Conservation (phyloP, 2,329 filamentous ascomycete species). For the Trichophyton schoenleinii region DNA sequence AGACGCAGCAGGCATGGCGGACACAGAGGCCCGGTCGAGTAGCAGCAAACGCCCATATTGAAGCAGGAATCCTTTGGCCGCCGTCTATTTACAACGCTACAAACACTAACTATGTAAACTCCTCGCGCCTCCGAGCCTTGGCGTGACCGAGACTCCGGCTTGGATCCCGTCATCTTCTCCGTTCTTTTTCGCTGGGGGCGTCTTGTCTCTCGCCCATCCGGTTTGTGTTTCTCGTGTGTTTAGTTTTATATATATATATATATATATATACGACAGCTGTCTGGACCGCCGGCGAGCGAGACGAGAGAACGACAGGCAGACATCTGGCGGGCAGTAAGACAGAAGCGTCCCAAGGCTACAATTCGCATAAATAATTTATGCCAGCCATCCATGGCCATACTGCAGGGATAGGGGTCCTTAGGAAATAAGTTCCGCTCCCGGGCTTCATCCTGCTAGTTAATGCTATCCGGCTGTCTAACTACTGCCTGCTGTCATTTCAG, state of each 20-base stretch:
- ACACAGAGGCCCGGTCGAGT: too few relatives aligned
- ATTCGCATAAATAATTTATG: neutral
- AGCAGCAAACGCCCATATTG: too few relatives aligned
- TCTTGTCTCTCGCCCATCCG: neutral
- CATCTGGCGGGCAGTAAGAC: neutral
- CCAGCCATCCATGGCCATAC: neutral
- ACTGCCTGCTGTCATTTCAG: too few relatives aligned
- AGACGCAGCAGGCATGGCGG: too few relatives aligned
- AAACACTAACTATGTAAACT: neutral
- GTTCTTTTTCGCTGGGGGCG: neutral
- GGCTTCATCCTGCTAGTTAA: neutral
- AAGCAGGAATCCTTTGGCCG: too few relatives aligned
- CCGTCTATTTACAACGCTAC: too few relatives aligned
- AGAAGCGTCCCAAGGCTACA: neutral
- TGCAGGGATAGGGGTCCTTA: neutral
- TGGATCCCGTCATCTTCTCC: neutral
- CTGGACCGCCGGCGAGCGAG: too few relatives aligned
- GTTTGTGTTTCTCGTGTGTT: too few relatives aligned
- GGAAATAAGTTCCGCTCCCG: neutral
- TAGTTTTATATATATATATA: too few relatives aligned
- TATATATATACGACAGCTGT: too few relatives aligned
- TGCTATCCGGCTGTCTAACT: neutral
- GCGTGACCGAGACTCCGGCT: neutral
- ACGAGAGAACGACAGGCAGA: neutral
- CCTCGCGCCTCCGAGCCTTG: neutral